Evolutionary conservation across 202 grass and related monocot species (phyloP).

Genomic region (Musa balbisiana): DNA sequence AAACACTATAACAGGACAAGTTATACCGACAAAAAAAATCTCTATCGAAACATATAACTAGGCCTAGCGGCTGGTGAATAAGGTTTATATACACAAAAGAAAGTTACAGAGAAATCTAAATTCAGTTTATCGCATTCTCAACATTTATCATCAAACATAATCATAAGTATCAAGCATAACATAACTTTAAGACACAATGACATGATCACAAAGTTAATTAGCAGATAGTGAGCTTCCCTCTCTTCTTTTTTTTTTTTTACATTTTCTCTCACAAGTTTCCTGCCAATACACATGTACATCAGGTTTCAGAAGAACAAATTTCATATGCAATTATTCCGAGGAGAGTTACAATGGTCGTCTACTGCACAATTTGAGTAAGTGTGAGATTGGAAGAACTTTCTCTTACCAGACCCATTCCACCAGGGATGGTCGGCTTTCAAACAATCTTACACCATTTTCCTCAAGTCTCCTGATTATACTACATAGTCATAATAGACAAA

Average conservation of each 20-base stretch:
- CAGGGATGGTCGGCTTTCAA: not conserved
- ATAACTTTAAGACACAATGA: not conserved
- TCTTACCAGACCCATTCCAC: conserved; percentile 15
- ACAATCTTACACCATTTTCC: not conserved
- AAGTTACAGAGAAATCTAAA: too few relatives aligned
- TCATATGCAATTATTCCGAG: not conserved
- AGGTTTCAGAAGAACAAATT: not conserved
- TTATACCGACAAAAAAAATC: too few relatives aligned
- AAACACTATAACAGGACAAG: too few relatives aligned
- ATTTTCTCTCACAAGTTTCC: not conserved
- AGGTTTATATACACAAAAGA: too few relatives aligned
- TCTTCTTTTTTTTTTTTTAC: not conserved
- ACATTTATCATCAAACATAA: too few relatives aligned
- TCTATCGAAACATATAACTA: too few relatives aligned
- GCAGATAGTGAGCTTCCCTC: not conserved
- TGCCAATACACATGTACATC: not conserved
- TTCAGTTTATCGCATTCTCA: too few relatives aligned
- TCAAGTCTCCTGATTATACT: not conserved
- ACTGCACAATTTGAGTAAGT: conserved; percentile 6
- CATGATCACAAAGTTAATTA: not conserved
- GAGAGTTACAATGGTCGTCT: not conserved
- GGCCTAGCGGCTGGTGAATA: too few relatives aligned
- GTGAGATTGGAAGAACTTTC: conserved; percentile 15
- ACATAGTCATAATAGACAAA: conserved; percentile 14
- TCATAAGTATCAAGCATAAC: too few relatives aligned